phyloP scores from a whole-genome alignment of 177 flowering plant genomes.

The Tripterygium wilfordii region DNA sequence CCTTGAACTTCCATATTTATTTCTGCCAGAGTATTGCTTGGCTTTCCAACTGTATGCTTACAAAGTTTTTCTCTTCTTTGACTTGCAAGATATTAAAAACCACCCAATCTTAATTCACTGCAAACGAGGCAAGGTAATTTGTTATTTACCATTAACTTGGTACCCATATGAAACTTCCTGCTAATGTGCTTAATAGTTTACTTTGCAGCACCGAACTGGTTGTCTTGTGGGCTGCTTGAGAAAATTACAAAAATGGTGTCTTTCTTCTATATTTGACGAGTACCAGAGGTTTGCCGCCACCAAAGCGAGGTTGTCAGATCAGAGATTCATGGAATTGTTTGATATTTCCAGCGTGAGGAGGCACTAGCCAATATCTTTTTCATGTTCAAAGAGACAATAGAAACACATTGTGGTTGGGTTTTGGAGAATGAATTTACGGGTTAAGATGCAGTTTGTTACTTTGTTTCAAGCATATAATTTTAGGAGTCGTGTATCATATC shows the following conservation, averaged over 20 bases:
- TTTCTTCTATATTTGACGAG: conserved; percentile 79
- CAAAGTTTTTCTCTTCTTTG: conserved; percentile 1
- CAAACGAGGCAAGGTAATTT: conserved; percentile 95
- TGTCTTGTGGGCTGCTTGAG: conserved; percentile 88
- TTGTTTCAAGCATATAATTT: too few species aligned
- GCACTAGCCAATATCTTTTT: conserved; percentile 46
- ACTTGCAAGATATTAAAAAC: conserved; percentile 56
- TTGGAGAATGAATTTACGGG: too few species aligned
- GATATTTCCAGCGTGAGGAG: conserved; percentile 64
- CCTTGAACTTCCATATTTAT: too few species aligned
- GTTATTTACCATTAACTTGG: too few species aligned
- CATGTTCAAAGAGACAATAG: conserved; percentile 43
- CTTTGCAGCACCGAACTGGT: conserved; percentile 85
- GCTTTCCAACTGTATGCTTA: too few species aligned
- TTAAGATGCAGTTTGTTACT: too few species aligned
- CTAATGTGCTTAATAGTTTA: conserved; percentile 1
- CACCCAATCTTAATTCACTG: conserved; percentile 90
- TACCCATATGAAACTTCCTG: too few species aligned
- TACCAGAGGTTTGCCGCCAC: conserved; percentile 92
- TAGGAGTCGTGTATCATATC: too few species aligned
- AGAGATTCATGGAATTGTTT: conserved; percentile 86
- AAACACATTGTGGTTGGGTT: too few species aligned
- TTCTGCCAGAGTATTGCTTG: too few species aligned
- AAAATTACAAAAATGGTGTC: conserved; percentile 83
- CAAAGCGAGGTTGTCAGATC: conserved; percentile 82